A percentile compares a stretch with the other conserved stretches of the same genome.
These are phyloP conservation scores for Sporobolomyces pararoseus DNA, from an alignment of 768 basidiomycete genomes.

Conservation along the genomic window DNA sequence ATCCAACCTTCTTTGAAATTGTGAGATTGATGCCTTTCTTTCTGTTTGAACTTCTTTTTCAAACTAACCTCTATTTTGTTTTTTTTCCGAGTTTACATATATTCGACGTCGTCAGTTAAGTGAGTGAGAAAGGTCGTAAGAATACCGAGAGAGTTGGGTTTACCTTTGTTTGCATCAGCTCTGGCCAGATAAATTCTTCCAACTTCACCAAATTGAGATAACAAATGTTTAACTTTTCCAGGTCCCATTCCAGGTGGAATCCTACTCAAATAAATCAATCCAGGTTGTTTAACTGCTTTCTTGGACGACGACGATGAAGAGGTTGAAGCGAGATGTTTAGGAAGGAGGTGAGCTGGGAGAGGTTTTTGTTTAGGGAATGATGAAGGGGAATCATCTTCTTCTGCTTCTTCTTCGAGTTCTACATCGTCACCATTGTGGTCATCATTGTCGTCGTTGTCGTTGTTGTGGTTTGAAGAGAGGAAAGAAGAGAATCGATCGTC, in stretches of 20 bases:
- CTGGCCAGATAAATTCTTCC: conserved; percentile 74
- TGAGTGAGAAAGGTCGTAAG: too few relatives aligned
- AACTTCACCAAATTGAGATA: conserved; percentile 82
- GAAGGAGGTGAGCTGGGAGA: conserved; percentile 19
- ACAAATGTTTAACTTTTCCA: conserved; percentile 86
- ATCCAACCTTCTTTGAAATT: conserved; percentile 98
- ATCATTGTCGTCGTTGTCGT: conserved; percentile 46
- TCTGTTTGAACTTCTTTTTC: conserved; percentile 32
- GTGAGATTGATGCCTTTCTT: conserved; percentile 42
- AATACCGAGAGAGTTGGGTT: background rate
- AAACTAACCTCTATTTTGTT: background rate
- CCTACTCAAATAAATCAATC: conserved; percentile 88
- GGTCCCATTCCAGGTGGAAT: conserved; percentile 98
- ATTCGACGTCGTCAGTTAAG: too few relatives aligned
- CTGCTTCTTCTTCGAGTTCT: background rate
- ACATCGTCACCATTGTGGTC: conserved; percentile 49
- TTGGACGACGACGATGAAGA: conserved; percentile 19
- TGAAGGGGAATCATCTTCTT: background rate
- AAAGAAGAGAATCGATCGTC: conserved; percentile 45
- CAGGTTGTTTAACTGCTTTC: conserved; percentile 54
- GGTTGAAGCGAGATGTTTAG: conserved; percentile 22
- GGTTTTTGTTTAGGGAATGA: conserved; percentile 11
- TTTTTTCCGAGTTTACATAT: too few relatives aligned
- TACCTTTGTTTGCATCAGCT: conserved; percentile 29
- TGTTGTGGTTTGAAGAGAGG: conserved; percentile 39